These are phyloP conservation scores for Picea engelmannii DNA, from an alignment of 83 land plant genomes.

Conservation along the genomic window DNA sequence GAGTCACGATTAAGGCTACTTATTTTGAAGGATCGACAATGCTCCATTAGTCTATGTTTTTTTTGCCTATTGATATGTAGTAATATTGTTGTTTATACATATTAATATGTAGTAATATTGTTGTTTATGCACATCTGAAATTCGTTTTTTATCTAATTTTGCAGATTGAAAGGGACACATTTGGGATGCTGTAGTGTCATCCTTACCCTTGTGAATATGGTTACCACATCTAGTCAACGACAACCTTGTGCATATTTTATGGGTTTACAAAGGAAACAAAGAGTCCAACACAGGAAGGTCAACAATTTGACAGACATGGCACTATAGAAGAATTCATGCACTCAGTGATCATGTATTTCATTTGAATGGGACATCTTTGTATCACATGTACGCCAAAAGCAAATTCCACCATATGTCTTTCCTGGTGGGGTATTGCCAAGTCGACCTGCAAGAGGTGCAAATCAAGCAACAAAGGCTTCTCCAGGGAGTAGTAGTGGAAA, in stretches of 20 bases:
- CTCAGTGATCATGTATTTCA: conserved; percentile 46
- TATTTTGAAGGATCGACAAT: conserved; percentile 69
- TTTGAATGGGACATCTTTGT: conserved; percentile 80
- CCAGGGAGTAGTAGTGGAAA: neutral
- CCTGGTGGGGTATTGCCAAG: conserved; percentile 49
- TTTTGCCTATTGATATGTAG: neutral
- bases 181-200: conserved; percentile 74
- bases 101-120: conserved; percentile 6
- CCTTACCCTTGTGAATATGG: conserved; percentile 76
- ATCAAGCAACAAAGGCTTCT: neutral
- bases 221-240: conserved; percentile 50
- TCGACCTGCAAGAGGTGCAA: conserved; percentile 2
- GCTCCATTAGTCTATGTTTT: neutral
- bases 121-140: neutral
- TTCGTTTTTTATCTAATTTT: neutral
- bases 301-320: conserved; percentile 79
- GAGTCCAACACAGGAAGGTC: conserved; percentile 57
- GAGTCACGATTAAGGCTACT: conserved; percentile 91
- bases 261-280: conserved; percentile 84
- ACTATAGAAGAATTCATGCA: conserved; percentile 88
- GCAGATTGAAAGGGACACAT: conserved; percentile 82
- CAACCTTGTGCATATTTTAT: conserved; percentile 74
- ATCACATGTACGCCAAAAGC: conserved; percentile 71
- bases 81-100: no score
- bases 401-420: conserved; percentile 73